Base-by-base conservation (phyloP, 1,284 basidiomycete genomes). In the Austroboletus niveus region DNA sequence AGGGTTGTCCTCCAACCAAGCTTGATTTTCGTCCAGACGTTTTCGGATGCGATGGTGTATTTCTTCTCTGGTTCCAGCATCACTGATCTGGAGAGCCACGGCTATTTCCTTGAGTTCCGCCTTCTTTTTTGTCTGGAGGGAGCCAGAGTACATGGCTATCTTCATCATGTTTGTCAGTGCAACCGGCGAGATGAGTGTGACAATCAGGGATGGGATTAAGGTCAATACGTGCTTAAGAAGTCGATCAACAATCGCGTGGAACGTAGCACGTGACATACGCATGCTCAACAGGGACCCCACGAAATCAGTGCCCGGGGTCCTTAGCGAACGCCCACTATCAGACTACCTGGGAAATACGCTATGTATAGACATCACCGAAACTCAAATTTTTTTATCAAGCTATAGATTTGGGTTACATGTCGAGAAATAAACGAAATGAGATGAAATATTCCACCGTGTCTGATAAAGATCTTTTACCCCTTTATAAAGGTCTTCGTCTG, bases 101-200 rank as follows among this genome's bases (percentile, higher is more conserved):
- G 84, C 80, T 31, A 86, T 79, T 50, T 78, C 75, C 57, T 77
- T 81, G 4, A 86, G 74, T 22, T 85, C 84, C 8, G 70, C 72
- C 64, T 85, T 85, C 68, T 82, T 85, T 68, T 84, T 84, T 8
- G 75, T 57, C 53, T 73, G 73, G 22, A 84, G 73, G 24, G 77
- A 64, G 48, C 82, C 82, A 39, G 67, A 54, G 70, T 61, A 71
- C 67, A 77, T 35, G 58, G 55, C 15, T 9, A 52, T 53, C 22
- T 64, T 59, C 69, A 69, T 70, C 36, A 42, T 46, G 54, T 24
- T 42, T 22, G 51, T 44, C 10, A 38, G 3, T 45, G 53, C 41
- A 27, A 47, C 34, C 30, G 17, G 39, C 4, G 14, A 32, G 39
- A 50, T 29, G 20, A 29, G 7, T 30, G 36, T 27, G 42, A 40